Evolutionary conservation across 306 rosid species (phyloP).

Genomic region (Begonia loranthoides): DNA sequence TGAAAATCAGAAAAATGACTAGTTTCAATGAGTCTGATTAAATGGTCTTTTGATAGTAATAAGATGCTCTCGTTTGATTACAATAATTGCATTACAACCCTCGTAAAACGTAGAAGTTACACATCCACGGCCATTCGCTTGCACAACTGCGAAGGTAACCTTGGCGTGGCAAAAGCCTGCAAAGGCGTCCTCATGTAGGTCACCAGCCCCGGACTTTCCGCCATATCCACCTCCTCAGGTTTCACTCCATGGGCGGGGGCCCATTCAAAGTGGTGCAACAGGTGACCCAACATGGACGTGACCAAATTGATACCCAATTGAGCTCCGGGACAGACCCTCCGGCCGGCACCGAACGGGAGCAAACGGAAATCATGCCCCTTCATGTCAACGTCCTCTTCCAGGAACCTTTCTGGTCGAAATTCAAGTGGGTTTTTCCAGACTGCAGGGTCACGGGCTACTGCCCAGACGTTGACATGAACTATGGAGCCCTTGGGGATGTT

Average conservation of each 20-base stretch:
- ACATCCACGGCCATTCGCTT: conserved; percentile 42
- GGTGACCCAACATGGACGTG: conserved; percentile 71
- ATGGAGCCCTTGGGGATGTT: conserved; percentile 75
- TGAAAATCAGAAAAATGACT: too few relatives aligned
- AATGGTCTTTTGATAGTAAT: too few relatives aligned
- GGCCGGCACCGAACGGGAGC: conserved; percentile 77
- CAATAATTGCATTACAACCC: too few relatives aligned
- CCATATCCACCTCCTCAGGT: conserved; percentile 61
- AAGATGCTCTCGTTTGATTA: too few relatives aligned
- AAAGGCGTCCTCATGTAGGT: conserved; percentile 73
- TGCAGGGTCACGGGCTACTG: conserved; percentile 55
- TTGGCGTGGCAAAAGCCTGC: conserved; percentile 50
- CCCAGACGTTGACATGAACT: conserved; percentile 88
- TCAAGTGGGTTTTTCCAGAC: conserved; percentile 56
- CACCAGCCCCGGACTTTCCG: conserved; percentile 68
- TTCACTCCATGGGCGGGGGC: conserved; percentile 28
- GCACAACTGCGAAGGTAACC: conserved; percentile 55
- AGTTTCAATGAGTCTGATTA: too few relatives aligned
- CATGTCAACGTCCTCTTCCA: conserved; percentile 87
- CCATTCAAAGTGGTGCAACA: conserved; percentile 78
- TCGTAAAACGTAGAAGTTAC: conserved; percentile 12
- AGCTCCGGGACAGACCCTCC: conserved; percentile 79
- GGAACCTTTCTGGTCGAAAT: conserved; percentile 74
- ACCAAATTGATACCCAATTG: conserved; percentile 77
- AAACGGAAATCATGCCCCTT: conserved; percentile 76